Base-by-base conservation (phyloP, 2,329 filamentous ascomycete genomes). In the Sphaerostilbella broomeana region DNA sequence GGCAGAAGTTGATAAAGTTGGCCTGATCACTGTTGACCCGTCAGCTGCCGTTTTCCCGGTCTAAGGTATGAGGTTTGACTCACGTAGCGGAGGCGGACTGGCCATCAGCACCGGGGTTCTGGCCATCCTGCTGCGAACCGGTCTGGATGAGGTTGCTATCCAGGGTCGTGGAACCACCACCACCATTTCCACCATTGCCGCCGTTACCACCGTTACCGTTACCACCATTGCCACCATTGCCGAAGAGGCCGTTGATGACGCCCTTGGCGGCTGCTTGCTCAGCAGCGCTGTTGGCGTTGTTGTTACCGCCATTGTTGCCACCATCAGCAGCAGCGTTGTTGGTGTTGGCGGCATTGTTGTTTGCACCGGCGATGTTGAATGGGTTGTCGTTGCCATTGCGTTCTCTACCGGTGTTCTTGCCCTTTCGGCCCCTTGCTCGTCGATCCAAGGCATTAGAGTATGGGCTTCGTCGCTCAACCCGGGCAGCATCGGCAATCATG, bases 1-100 rank as follows among this genome's bases (percentile, higher is more conserved):
- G 44, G 53, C 75, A 79, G 56, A 78, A 77, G 67, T 79, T 79
- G 69, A 79, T 77, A 55, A 79, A 79, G 63, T 80, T 80, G 63
- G 65, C 63, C 13, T 61, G 45, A 48, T 79, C 74, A 46, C 75
- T 79, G 39, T n/a, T 64, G 20, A 5, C 9, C 6, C 7, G 38
- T 47, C 49, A 45, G 56, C 36, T 21, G 30, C 7, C 3, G 62
- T 79, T 80, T 62, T 65, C 64, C 15, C 60, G 44, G 49, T 79
- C 73, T 44, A 74, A 77, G 38, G 8, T 64, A 26, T 15, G n/a
- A 2, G 16, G n/a, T 12, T 48, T n/a, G 16, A 54, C 74, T 57
- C 53, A 76, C 68, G 70, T 77, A 11, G 52, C 50, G 6, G 75
- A 79, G 25, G 70, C 61, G 20, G 70, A 56, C 52, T 78, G 74